phyloP scores from a whole-genome alignment of 225 moss, liverwort and hornwort genomes.

The Ulota crispa region DNA sequence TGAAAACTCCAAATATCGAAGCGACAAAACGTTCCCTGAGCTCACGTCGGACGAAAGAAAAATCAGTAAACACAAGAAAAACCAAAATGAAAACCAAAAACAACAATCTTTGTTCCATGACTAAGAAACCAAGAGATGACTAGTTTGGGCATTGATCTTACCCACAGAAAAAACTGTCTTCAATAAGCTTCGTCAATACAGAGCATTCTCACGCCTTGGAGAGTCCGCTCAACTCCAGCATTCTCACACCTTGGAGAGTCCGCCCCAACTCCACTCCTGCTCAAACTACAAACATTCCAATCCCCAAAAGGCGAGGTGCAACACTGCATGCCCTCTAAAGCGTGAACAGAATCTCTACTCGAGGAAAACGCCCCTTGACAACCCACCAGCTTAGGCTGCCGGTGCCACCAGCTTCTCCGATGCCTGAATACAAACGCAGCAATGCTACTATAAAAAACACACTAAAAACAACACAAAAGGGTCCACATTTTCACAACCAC shows the following conservation, averaged over 20 bases:
- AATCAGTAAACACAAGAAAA: neutral
- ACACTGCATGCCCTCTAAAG: neutral
- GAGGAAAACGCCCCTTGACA: neutral
- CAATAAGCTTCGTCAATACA: slow-evolving; percentile 13
- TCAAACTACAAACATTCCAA: neutral
- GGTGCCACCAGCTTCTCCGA: neutral
- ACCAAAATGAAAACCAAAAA: slow-evolving; percentile 23
- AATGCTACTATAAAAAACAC: neutral
- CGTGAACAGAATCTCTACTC: slow-evolving; percentile 3
- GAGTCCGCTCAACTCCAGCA: slow-evolving; percentile 20
- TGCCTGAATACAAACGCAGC: slow-evolving; percentile 13
- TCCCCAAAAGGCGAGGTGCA: neutral
- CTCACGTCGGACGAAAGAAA: neutral
- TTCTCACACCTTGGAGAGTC: slow-evolving; percentile 20
- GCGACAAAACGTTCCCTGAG: neutral
- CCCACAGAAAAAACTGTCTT: slow-evolving; percentile 5
- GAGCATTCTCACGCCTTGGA: slow-evolving; percentile 23
- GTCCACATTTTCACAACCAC: neutral
- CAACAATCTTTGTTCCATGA: neutral
- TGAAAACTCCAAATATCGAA: neutral
- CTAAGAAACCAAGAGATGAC: neutral
- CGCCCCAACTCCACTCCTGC: slow-evolving; percentile 10
- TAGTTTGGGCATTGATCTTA: slow-evolving; percentile 4
- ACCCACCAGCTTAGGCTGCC: neutral
- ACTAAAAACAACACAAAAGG: neutral